These are phyloP conservation scores for Pelargonium fulgidum DNA, from an alignment of 441 rosid genomes.

Conservation along the genomic window DNA sequence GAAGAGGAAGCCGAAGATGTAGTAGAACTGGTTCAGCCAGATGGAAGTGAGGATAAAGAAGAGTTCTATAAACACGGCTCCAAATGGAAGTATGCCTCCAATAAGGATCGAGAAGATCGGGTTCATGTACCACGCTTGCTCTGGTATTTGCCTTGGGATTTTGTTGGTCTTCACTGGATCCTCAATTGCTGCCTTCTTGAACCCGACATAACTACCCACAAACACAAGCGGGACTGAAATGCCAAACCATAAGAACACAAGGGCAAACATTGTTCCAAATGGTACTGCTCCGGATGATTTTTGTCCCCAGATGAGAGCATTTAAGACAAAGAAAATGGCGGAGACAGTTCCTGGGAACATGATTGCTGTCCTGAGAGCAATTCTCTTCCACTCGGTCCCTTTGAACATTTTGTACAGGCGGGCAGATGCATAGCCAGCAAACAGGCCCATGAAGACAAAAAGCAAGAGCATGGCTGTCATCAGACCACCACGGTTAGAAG, in stretches of 20 bases:
- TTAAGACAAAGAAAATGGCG: constrained; percentile 63
- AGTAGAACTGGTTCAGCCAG: constrained; percentile 91
- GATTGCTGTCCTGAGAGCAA: constrained; percentile 63
- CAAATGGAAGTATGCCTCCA: constrained; percentile 87
- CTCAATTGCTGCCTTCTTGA: constrained; percentile 54
- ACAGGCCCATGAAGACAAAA: constrained; percentile 91
- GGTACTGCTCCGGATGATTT: constrained; percentile 89
- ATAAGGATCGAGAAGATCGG: constrained; percentile 73
- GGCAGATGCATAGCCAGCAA: constrained; percentile 72
- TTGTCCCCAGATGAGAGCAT: constrained; percentile 87
- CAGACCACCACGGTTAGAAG: constrained; percentile 83
- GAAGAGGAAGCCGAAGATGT: constrained; percentile 92
- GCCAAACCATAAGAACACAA: constrained; percentile 81
- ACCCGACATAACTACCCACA: constrained; percentile 71
- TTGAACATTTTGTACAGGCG: constrained; percentile 73
- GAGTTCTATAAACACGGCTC: constrained; percentile 83
- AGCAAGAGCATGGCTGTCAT: constrained; percentile 87
- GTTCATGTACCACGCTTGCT: constrained; percentile 85
- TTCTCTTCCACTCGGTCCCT: constrained; percentile 85
- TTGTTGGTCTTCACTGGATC: constrained; percentile 84
- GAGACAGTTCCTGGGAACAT: constrained; percentile 71
- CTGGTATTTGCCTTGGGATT: constrained; percentile 79
- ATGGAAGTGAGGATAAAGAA: constrained; percentile 86
- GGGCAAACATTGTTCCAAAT: constrained; percentile 89
- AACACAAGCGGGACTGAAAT: constrained; percentile 83